Evolutionary conservation across 225 moss, liverwort and hornwort species (phyloP).

Genomic region (Rhytidiadelphus loreus): DNA sequence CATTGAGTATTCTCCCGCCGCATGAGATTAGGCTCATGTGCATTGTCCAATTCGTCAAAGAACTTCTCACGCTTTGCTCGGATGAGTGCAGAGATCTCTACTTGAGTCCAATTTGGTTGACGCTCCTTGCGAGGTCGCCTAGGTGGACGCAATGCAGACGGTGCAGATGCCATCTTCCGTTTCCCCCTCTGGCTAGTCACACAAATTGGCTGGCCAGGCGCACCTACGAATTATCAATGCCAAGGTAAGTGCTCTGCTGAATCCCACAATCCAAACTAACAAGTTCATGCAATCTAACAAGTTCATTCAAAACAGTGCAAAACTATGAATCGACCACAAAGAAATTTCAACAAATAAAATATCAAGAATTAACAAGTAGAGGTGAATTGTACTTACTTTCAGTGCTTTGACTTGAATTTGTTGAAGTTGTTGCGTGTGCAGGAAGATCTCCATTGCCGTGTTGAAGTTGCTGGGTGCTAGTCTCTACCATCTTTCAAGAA

Average conservation of each 20-base stretch:
- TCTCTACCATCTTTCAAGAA: background rate
- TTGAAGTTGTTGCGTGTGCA: background rate
- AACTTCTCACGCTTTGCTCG: background rate
- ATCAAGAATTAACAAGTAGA: too few relatives aligned
- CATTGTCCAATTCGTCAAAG: background rate
- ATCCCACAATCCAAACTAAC: too few relatives aligned
- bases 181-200: background rate
- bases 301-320: too few relatives aligned
- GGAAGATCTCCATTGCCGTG: background rate
- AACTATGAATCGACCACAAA: too few relatives aligned
- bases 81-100: background rate
- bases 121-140: background rate
- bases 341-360: too few relatives aligned
- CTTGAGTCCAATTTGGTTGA: background rate
- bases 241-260: too few relatives aligned
- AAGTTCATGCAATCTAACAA: too few relatives aligned
- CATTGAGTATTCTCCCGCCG: background rate
- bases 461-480: background rate
- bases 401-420: background rate
- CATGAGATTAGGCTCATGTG: background rate
- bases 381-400: background rate
- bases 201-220: accelerated
- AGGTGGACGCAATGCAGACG: background rate
- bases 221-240: background rate
- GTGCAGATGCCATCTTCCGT: background rate